phyloP scores from a whole-genome alignment of 2,329 filamentous ascomycete genomes.

The Samsoniella hepiali region DNA sequence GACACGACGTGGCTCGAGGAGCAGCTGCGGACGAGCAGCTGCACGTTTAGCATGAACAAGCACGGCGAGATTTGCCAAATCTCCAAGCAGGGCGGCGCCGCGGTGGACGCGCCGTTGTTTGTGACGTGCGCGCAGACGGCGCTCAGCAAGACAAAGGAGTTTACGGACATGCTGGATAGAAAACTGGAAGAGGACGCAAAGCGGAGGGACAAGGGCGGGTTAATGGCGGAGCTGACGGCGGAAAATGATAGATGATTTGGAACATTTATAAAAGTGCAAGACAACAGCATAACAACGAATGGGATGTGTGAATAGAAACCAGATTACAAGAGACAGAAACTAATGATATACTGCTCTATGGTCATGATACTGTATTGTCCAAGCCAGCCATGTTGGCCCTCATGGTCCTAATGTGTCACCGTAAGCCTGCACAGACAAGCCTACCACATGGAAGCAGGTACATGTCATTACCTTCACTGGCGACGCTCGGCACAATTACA shows the following conservation, averaged over 20 bases:
- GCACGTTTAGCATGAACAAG: constrained; percentile 81
- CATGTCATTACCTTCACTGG: too few relatives aligned
- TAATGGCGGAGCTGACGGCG: constrained; percentile 73
- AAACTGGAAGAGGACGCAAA: constrained; percentile 75
- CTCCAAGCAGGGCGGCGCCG: constrained; percentile 80
- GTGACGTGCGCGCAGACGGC: constrained; percentile 74
- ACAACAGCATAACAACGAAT: neutral
- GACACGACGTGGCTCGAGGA: constrained; percentile 74
- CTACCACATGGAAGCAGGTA: too few relatives aligned
- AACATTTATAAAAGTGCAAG: neutral
- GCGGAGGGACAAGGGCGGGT: constrained; percentile 71
- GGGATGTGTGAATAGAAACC: neutral
- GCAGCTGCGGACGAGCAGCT: constrained; percentile 68
- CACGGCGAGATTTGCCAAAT: constrained; percentile 90
- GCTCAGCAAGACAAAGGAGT: constrained; percentile 73
- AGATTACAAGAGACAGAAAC: neutral
- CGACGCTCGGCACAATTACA: too few relatives aligned
- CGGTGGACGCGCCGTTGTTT: constrained; percentile 75
- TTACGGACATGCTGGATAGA: constrained; percentile 69
- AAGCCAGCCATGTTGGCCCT: too few relatives aligned
- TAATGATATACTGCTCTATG: too few relatives aligned
- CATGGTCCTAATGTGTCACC: too few relatives aligned
- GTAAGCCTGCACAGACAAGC: too few relatives aligned
- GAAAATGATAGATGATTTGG: constrained; percentile 67
- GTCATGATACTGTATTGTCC: too few relatives aligned